phyloP scores from a whole-genome alignment of 306 rosid genomes.

The Fragaria ananassa region DNA sequence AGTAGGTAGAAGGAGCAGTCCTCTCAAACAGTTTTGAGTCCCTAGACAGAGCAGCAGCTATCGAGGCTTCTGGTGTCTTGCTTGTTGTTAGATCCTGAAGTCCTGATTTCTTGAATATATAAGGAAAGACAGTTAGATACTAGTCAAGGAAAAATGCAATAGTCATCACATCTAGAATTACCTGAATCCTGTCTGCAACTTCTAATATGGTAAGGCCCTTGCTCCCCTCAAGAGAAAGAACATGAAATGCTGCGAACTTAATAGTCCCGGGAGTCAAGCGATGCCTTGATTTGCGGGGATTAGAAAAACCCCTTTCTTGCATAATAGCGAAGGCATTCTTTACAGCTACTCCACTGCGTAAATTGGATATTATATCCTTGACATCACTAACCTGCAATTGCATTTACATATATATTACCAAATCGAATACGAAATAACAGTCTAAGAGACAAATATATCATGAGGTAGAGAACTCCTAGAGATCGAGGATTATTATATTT shows the following conservation, averaged over 20 bases:
- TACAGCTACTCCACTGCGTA: constrained; percentile 72
- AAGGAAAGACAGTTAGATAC: constrained; percentile 17
- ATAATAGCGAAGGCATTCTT: constrained; percentile 66
- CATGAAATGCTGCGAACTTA: constrained; percentile 85
- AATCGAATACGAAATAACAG: neutral
- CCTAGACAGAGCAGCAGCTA: constrained; percentile 74
- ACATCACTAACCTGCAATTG: constrained; percentile 58
- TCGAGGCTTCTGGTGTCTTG: constrained; percentile 83
- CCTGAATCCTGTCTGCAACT: constrained; percentile 85
- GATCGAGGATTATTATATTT: neutral
- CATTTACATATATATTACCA: constrained; percentile 13
- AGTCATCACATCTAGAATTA: constrained; percentile 16
- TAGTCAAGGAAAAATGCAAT: constrained; percentile 7
- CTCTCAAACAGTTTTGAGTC: constrained; percentile 83
- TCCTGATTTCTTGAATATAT: constrained; percentile 60
- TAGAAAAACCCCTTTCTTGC: constrained; percentile 65
- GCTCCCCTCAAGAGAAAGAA: constrained; percentile 76
- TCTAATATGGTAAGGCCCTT: constrained; percentile 67
- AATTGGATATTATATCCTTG: constrained; percentile 49
- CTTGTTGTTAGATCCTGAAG: constrained; percentile 79
- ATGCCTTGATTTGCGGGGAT: constrained; percentile 61
- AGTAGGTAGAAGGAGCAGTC: constrained; percentile 76
- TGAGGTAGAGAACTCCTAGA: neutral
- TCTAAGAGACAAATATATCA: neutral
- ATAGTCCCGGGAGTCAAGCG: constrained; percentile 81